A percentile compares a stretch with the other conserved stretches of the same genome.
phyloP scores from a whole-genome alignment of 139 green algal genomes.

The Picochlorum sp. region DNA sequence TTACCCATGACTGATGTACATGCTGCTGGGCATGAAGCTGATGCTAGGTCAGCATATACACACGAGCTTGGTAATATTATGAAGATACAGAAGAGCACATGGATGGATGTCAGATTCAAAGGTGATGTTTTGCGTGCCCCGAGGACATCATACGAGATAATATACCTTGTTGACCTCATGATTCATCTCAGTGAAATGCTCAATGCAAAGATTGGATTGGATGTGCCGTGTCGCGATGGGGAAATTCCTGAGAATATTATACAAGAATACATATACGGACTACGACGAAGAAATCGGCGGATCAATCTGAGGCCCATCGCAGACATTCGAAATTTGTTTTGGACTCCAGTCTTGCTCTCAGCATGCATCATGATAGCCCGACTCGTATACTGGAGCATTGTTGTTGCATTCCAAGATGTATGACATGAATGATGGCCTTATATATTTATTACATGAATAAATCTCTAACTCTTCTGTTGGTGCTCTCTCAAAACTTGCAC shows the following conservation, averaged over 20 bases:
- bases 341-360: conserved; percentile 20
- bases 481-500: conserved; percentile 77
- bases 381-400: background rate
- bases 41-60: conserved; percentile 2
- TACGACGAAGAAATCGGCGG: conserved; percentile 31
- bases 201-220: conserved; percentile 49
- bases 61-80: conserved; percentile 7
- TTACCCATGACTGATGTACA: conserved; percentile 21
- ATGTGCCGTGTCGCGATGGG: conserved; percentile 23
- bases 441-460: conserved; percentile 6
- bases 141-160: conserved; percentile 63
- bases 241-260: conserved; percentile 41
- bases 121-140: conserved; percentile 69
- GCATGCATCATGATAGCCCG: background rate
- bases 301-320: conserved; percentile 70
- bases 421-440: background rate
- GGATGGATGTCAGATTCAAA: conserved; percentile 48
- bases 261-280: conserved; percentile 31
- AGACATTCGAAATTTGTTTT: conserved; percentile 53
- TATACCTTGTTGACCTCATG: conserved; percentile 53
- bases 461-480: background rate
- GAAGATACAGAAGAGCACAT: conserved; percentile 36
- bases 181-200: conserved; percentile 34
- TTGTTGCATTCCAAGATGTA: background rate
- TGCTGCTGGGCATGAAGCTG: conserved; percentile 3